Percentiles rank a stretch among this genome's conserved stretches.
Evolutionary conservation across 2,329 filamentous ascomycete genomes (phyloP).

Genomic region (Penicillium sp.): DNA sequence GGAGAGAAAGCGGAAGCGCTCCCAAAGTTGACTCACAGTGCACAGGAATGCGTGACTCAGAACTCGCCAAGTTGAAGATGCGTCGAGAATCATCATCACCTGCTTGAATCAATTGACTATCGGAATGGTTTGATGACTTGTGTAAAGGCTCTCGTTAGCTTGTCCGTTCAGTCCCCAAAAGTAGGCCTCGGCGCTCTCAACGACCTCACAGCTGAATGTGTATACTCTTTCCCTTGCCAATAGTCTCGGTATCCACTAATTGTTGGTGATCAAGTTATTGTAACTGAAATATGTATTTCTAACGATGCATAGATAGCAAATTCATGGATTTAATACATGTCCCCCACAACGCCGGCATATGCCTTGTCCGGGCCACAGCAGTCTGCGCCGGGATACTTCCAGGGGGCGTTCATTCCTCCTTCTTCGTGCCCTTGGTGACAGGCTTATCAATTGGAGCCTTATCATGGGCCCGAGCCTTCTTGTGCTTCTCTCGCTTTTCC

Average conservation of each 20-base stretch:
- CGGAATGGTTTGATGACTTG: too few relatives aligned
- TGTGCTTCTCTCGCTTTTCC: slow-evolving; percentile 74
- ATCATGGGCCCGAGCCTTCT: slow-evolving; percentile 34
- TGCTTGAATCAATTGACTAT: not conserved
- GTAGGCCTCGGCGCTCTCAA: too few relatives aligned
- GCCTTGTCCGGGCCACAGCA: slow-evolving; percentile 6
- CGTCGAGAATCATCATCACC: not conserved
- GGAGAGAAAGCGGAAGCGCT: slow-evolving; percentile 12
- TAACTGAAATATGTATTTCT: slow-evolving; percentile 3
- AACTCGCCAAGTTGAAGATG: not conserved
- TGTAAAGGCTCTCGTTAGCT: not conserved
- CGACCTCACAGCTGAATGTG: too few relatives aligned
- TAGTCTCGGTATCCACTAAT: too few relatives aligned
- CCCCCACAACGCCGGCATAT: slow-evolving; percentile 21
- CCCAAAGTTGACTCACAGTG: not conserved
- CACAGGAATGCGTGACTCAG: not conserved
- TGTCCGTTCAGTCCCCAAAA: not conserved
- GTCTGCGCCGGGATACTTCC: not conserved
- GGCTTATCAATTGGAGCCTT: slow-evolving; percentile 12
- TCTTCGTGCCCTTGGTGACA: slow-evolving; percentile 18
- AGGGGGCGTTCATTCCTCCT: slow-evolving; percentile 6
- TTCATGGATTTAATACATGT: slow-evolving; percentile 12
- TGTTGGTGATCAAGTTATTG: not conserved
- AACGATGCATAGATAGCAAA: slow-evolving; percentile 7
- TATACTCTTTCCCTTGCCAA: too few relatives aligned